Percentiles rank a stretch among this genome's conserved stretches.
phyloP scores from a whole-genome alignment of 148 eudicot genomes.

The Polygonum maritimum region DNA sequence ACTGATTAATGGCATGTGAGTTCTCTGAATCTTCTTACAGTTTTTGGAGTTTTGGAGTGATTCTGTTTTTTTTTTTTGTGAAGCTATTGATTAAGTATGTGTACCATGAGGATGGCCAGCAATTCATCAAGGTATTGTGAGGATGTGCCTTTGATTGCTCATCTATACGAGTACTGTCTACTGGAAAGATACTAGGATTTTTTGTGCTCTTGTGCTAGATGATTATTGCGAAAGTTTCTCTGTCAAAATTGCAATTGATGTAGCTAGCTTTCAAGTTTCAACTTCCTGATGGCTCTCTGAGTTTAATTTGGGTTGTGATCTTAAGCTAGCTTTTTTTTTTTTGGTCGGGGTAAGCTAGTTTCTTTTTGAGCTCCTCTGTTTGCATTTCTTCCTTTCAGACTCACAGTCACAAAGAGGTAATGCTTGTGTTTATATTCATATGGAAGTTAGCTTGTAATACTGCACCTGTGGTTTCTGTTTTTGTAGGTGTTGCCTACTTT shows the following conservation, averaged over 20 bases:
- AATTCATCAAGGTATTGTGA: slow-evolving; percentile 54
- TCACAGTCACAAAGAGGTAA: not conserved
- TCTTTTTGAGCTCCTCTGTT: not conserved
- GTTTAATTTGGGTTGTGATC: too few species aligned
- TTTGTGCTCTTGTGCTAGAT: not conserved
- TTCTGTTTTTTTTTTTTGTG: too few species aligned
- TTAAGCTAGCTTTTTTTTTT: too few species aligned
- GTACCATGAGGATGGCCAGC: slow-evolving; percentile 80
- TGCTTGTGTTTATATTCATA: not conserved
- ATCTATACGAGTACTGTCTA: too few species aligned
- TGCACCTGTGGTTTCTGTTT: not conserved
- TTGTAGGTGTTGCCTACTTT: slow-evolving; percentile 90
- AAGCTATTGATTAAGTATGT: slow-evolving; percentile 87
- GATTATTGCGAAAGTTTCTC: not conserved
- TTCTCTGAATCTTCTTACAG: too few species aligned
- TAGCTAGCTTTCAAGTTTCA: not conserved
- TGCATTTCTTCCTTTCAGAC: not conserved
- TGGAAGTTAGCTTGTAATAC: not conserved
- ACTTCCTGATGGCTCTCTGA: not conserved
- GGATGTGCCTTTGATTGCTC: not conserved
- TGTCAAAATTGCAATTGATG: not conserved
- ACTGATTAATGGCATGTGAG: too few species aligned
- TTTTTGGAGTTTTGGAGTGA: too few species aligned
- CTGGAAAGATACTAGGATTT: not conserved
- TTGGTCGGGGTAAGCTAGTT: too few species aligned